Base-by-base conservation (phyloP, 1,284 basidiomycete genomes). In the Microbotryum silenes-acaulis region DNA sequence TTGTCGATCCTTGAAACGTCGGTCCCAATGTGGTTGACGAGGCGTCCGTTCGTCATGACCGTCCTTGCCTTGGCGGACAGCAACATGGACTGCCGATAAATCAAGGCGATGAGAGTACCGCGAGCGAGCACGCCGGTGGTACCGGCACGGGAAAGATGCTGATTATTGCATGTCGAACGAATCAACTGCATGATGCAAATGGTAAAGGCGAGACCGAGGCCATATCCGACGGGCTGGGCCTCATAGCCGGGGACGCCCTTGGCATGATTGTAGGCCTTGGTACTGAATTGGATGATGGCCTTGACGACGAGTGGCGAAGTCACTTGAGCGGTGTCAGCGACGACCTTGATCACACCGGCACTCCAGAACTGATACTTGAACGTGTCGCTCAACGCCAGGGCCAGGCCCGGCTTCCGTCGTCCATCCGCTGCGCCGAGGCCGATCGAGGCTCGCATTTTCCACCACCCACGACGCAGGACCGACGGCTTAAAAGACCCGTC, bases 1-100 rank as follows among this genome's bases (percentile, higher is more conserved):
- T 10, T 2, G 9, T 96, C 91, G 73, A 97, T 89, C 45, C 92
- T 82, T 20, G 85, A 87, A 37, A 91, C 85, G 74, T 97, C 93
- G 0, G 91, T 93, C 6, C 89, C 91, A 68, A 97, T 93, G 76
- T 93, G 89, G 72, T 91, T 94, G 64, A 94, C 85, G 48, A 93
- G 81, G 72, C 86, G 86, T 46, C 91, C 91, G 70, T 89, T 92
- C 16, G 88, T 84, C 33, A 92, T 80, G 27, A 85, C 85, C 4
- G 85, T 84, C n/a, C 92, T 83, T 10, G 90, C 84, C 55, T 90
- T 87, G 23, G 87, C 83, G 3, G 87, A 88, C 53, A 97, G 80
- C 45, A 79, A 81, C 42, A 96, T 80, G 2, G 89, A 85, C 53
- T 86, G 85, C 37, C 83, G 81, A 75, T 93, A 97, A 59, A 97